A percentile compares a stretch with the other conserved stretches of the same genome.
Evolutionary conservation across 1,284 basidiomycete genomes (phyloP).

Genomic region (Trametes pubescens): DNA sequence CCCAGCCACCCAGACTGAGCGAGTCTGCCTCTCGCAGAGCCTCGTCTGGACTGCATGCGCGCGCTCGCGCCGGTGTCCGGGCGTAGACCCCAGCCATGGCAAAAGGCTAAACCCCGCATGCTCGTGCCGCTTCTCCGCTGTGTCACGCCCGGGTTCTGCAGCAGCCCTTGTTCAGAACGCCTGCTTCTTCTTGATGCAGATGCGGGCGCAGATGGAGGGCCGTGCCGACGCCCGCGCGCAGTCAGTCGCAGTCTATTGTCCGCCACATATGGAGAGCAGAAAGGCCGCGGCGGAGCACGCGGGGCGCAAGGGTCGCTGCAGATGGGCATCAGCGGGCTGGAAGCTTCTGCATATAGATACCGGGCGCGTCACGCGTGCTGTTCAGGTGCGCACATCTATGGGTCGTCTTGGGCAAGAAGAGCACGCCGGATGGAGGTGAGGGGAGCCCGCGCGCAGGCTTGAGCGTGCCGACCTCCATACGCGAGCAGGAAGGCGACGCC

Average conservation of each 20-base stretch:
- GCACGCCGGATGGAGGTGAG: background rate
- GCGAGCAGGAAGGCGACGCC: background rate
- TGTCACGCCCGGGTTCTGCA: background rate
- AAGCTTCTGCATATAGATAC: background rate
- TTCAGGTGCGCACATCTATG: background rate
- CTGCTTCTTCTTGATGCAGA: background rate
- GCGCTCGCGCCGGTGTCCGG: background rate
- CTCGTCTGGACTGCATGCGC: background rate
- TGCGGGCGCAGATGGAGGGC: background rate
- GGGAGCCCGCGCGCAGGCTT: background rate
- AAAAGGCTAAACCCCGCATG: conserved; percentile 24
- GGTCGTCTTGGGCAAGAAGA: background rate
- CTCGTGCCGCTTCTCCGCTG: conserved; percentile 15
- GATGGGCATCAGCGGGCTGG: background rate
- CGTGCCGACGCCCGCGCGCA: background rate
- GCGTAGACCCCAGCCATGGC: background rate
- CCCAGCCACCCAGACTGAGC: background rate
- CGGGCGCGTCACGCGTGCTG: background rate
- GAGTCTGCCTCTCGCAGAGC: too few species aligned
- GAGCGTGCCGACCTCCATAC: background rate
- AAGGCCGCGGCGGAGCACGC: background rate
- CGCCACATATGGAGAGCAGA: background rate
- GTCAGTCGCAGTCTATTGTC: background rate
- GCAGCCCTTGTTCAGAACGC: background rate
- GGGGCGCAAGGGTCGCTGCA: background rate